A percentile compares a stretch with the other conserved stretches of the same genome.
phyloP scores from a whole-genome alignment of 164 flowering plant species.

The Santalum album region DNA sequence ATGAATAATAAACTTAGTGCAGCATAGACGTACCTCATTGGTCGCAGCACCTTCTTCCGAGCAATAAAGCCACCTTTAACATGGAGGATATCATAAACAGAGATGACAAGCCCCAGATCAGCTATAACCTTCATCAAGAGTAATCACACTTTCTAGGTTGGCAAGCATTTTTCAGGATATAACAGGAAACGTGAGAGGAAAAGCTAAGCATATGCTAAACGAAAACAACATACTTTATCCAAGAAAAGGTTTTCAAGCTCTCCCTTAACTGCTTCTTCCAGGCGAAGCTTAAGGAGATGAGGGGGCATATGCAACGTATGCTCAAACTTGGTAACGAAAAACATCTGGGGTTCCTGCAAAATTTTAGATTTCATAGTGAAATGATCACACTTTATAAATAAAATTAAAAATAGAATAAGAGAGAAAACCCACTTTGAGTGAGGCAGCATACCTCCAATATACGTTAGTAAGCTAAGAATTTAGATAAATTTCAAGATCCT shows the following conservation, averaged over 20 bases:
- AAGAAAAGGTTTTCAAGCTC: constrained; percentile 55
- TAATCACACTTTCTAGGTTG: not conserved
- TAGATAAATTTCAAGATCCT: too few species aligned
- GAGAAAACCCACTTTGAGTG: too few species aligned
- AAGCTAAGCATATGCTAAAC: not conserved
- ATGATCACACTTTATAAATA: too few species aligned
- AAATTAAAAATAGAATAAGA: not conserved
- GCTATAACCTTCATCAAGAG: constrained; percentile 46
- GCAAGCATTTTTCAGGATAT: not conserved
- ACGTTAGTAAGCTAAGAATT: too few species aligned
- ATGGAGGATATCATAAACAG: constrained; percentile 49
- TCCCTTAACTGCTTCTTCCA: constrained; percentile 37
- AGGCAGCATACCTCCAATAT: too few species aligned
- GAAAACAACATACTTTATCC: constrained; percentile 46
- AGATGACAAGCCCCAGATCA: constrained; percentile 60
- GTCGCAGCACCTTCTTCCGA: constrained; percentile 75
- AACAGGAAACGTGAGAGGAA: not conserved
- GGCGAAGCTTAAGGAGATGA: constrained; percentile 44
- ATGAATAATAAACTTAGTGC: too few species aligned
- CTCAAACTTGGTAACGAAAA: constrained; percentile 55
- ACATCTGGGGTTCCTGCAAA: constrained; percentile 36
- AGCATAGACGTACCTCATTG: constrained; percentile 29
- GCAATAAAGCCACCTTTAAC: constrained; percentile 59
- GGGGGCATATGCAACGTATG: constrained; percentile 66
- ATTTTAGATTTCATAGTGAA: not conserved